Conservation (phyloP, 345 rosid genomes). For the Corchorus capsularis region DNA sequence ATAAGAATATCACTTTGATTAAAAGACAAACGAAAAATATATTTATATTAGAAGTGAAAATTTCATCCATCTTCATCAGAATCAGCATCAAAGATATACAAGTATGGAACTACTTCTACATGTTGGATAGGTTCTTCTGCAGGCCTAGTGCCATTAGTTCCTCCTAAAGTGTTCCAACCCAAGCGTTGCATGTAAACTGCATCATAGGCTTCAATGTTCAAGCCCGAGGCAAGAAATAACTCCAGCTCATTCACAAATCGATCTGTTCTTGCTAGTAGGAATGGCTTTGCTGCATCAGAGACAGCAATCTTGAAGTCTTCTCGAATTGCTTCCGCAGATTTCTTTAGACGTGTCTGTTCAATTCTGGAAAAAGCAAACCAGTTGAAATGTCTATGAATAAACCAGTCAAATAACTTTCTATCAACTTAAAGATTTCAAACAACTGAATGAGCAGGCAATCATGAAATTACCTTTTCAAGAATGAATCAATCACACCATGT, state of each 20-base stretch:
- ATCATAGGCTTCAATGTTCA: constrained; percentile 75
- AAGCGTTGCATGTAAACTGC: constrained; percentile 51
- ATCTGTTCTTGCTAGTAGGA: constrained; percentile 56
- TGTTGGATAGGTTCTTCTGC: constrained; percentile 29
- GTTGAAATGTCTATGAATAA: background rate
- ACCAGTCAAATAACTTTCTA: background rate
- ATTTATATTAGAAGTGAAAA: background rate
- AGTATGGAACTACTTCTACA: constrained; percentile 38
- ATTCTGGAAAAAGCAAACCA: constrained; percentile 33
- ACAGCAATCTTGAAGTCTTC: constrained; percentile 52
- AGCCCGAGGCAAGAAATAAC: constrained; percentile 74
- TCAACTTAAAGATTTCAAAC: background rate
- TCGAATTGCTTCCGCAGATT: constrained; percentile 46
- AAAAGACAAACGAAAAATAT: background rate
- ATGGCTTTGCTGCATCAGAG: constrained; percentile 68
- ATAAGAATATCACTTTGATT: background rate
- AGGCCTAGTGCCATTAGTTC: constrained; percentile 10
- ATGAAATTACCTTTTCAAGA: constrained; percentile 52
- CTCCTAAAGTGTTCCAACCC: constrained; percentile 41
- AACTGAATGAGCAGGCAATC: background rate
- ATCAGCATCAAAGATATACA: constrained; percentile 59
- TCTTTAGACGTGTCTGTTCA: constrained; percentile 32
- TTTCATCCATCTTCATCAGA: constrained; percentile 28
- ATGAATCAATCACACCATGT: constrained; percentile 66
- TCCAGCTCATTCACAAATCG: constrained; percentile 66